Evolutionary conservation across 2,329 filamentous ascomycete species (phyloP).

Genomic region (Colletotrichum theobromicola): DNA sequence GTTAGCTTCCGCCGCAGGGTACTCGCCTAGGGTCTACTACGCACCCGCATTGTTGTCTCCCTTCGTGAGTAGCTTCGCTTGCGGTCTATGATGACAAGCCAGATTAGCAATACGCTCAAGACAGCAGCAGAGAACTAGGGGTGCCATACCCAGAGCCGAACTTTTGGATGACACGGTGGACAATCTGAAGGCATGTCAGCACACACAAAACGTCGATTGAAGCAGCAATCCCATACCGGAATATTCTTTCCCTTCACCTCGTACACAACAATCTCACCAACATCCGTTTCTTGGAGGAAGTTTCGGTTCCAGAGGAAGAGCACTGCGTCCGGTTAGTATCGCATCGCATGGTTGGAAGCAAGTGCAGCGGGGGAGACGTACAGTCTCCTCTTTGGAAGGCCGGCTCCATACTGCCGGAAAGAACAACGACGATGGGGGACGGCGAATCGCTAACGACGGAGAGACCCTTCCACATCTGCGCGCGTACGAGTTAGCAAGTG

Average conservation of each 20-base stretch:
- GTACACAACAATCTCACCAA: constrained; percentile 67
- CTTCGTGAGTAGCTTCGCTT: constrained; percentile 86
- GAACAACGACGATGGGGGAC: constrained; percentile 82
- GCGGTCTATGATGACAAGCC: constrained; percentile 40
- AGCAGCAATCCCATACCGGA: constrained; percentile 48
- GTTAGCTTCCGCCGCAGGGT: not conserved
- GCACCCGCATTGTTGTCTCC: constrained; percentile 89
- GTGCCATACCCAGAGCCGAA: constrained; percentile 61
- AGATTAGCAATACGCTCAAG: not conserved
- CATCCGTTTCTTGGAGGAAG: constrained; percentile 57
- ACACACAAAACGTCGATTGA: not conserved
- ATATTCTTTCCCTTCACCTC: constrained; percentile 95
- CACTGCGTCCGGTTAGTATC: not conserved
- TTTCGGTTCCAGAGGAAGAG: constrained; percentile 80
- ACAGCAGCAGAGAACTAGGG: not conserved
- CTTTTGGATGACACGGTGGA: constrained; percentile 86
- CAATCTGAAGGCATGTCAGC: constrained; percentile 58
- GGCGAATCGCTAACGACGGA: constrained; percentile 78
- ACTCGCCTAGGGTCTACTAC: constrained; percentile 25
- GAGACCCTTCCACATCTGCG: constrained; percentile 83
- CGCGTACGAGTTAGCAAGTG: not conserved
- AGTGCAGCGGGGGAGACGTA: not conserved
- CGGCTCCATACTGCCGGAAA: constrained; percentile 84
- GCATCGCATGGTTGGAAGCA: not conserved
- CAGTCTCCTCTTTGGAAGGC: constrained; percentile 78